A percentile compares a stretch with the other conserved stretches of the same genome.
Conservation (phyloP, 805 yeast species). For the Pichia deserticola region DNA sequence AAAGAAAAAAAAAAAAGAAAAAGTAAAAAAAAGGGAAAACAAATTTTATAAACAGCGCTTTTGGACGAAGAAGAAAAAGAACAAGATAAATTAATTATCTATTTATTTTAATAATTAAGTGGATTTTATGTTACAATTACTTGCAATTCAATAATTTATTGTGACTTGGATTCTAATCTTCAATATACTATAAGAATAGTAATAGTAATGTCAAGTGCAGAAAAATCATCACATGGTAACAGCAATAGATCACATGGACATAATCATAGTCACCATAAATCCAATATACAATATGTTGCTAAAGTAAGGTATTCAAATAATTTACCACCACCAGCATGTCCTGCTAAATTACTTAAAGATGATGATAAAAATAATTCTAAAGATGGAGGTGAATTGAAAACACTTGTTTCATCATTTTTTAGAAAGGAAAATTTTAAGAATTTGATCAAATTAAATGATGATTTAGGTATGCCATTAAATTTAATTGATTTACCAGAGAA, state of each 20-base stretch:
- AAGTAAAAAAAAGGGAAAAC: no score
- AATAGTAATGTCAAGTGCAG: slow-evolving; percentile 3
- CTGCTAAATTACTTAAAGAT: slow-evolving; percentile 69
- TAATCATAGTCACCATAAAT: slow-evolving; percentile 3
- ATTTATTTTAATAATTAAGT: no score
- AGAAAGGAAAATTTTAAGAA: slow-evolving; percentile 66
- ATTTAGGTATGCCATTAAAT: slow-evolving; percentile 72
- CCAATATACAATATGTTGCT: slow-evolving; percentile 46
- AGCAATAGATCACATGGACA: neutral
- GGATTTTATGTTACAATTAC: no score
- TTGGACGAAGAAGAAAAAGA: no score
- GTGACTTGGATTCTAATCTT: no score
- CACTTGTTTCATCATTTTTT: slow-evolving; percentile 61
- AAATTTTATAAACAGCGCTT: no score
- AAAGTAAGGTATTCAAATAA: slow-evolving; percentile 77
- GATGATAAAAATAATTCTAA: slow-evolving; percentile 20
- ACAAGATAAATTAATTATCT: no score
- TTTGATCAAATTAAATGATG: slow-evolving; percentile 50
- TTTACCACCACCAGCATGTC: slow-evolving; percentile 88
- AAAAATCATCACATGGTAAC: neutral
- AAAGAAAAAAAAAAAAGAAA: no score
- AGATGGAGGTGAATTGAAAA: slow-evolving; percentile 38
- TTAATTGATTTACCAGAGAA: slow-evolving; percentile 55
- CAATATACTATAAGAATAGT: neutral
- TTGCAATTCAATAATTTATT: no score